phyloP scores from a whole-genome alignment of 208 protist genomes.

The Wallacemonas sp. region DNA sequence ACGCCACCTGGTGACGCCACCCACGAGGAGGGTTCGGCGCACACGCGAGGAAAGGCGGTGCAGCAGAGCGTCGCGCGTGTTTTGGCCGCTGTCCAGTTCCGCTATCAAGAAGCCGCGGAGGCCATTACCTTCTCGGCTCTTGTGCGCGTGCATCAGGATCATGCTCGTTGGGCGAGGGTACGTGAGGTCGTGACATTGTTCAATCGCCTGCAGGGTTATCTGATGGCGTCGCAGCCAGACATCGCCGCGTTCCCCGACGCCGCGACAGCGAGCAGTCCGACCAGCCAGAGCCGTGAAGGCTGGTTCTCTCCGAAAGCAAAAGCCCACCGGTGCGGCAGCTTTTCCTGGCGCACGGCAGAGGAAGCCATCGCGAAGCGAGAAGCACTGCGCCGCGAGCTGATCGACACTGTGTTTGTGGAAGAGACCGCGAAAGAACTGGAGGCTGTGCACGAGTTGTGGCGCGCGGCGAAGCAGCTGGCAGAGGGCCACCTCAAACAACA shows the following conservation, averaged over 20 bases:
- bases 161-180: slow-evolving; percentile 32
- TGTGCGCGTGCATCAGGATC: slow-evolving; percentile 33
- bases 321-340: slow-evolving; percentile 22
- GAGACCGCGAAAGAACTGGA: slow-evolving; percentile 38
- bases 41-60: slow-evolving; percentile 27
- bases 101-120: slow-evolving; percentile 54
- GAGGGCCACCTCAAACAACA: slow-evolving; percentile 59
- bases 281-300: no score
- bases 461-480: slow-evolving; percentile 47
- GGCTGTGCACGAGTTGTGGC: slow-evolving; percentile 52
- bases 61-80: slow-evolving; percentile 58
- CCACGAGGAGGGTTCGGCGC: slow-evolving; percentile 16
- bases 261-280: not conserved
- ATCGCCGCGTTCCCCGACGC: not conserved
- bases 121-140: slow-evolving; percentile 54
- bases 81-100: slow-evolving; percentile 44
- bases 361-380: slow-evolving; percentile 54
- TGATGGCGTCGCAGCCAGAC: slow-evolving; percentile 12
- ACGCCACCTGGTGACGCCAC: slow-evolving; percentile 14
- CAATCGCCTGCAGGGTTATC: slow-evolving; percentile 55
- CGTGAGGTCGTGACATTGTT: slow-evolving; percentile 40
- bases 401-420: slow-evolving; percentile 46
- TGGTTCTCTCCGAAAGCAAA: not conserved
- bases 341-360: slow-evolving; percentile 34
- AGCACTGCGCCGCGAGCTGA: slow-evolving; percentile 31